Conservation (phyloP, 768 basidiomycete genomes). For the Pleurotus salmoneostramineus region DNA sequence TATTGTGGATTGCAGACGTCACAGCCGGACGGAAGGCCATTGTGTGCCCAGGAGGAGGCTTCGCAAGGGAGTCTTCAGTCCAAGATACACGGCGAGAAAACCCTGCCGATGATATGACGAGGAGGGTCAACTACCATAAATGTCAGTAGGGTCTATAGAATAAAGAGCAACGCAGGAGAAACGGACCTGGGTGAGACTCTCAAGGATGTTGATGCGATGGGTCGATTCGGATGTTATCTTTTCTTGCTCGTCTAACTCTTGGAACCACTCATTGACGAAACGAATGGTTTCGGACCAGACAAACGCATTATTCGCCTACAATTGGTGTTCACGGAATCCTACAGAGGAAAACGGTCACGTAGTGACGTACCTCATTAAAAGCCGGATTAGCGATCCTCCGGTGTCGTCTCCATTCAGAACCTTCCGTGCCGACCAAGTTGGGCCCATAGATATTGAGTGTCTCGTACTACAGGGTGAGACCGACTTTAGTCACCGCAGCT, state of each 20-base stretch:
- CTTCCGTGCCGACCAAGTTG: slow-evolving; percentile 39
- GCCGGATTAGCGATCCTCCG: slow-evolving; percentile 41
- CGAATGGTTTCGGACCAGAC: slow-evolving; percentile 43
- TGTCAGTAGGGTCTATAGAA: background rate
- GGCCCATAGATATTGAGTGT: slow-evolving; percentile 40
- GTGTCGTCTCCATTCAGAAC: slow-evolving; percentile 44
- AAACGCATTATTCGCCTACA: slow-evolving; percentile 41
- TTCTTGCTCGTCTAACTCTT: slow-evolving; percentile 23
- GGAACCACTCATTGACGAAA: slow-evolving; percentile 38
- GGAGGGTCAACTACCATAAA: slow-evolving; percentile 20
- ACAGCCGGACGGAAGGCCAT: slow-evolving; percentile 21
- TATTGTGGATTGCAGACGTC: slow-evolving; percentile 19
- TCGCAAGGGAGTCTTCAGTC: slow-evolving; percentile 14
- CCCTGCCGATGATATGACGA: slow-evolving; percentile 24
- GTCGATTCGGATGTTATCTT: background rate
- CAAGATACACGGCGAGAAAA: slow-evolving; percentile 27
- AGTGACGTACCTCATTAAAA: slow-evolving; percentile 41
- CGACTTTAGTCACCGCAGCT: too few species aligned
- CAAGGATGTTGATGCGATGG: slow-evolving; percentile 17
- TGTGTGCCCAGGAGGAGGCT: slow-evolving; percentile 15
- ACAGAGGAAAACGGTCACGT: background rate
- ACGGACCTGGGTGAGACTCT: slow-evolving; percentile 20
- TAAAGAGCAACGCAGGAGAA: background rate
- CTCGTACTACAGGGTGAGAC: slow-evolving; percentile 25
- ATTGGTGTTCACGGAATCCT: background rate